Conservation (phyloP, 1,284 basidiomycete genomes). For the Tetrapyrgos nigripes region DNA sequence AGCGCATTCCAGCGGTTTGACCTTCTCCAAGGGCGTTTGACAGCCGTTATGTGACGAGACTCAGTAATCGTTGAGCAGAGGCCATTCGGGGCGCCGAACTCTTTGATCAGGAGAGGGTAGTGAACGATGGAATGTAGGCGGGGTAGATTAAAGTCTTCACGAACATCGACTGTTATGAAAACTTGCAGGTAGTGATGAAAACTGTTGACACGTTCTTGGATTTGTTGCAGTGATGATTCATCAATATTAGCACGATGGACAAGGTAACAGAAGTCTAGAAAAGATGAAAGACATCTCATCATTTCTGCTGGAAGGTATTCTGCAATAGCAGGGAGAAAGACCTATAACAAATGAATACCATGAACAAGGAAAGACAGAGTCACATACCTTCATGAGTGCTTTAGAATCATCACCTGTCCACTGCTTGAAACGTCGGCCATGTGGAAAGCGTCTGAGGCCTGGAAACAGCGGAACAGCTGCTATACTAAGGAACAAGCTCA, state of each 20-base stretch:
- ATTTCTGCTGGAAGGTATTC: conserved; percentile 30
- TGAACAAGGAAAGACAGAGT: background rate
- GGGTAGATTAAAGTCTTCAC: background rate
- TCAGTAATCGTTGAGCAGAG: too few relatives aligned
- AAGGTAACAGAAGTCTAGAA: background rate
- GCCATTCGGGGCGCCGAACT: too few relatives aligned
- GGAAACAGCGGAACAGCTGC: conserved; percentile 23
- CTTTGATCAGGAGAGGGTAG: background rate
- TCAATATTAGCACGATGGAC: background rate
- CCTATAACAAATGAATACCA: conserved; percentile 16
- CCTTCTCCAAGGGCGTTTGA: conserved; percentile 5
- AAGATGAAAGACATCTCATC: conserved; percentile 24
- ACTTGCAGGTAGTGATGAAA: background rate
- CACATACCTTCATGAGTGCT: conserved; percentile 34
- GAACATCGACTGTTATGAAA: background rate
- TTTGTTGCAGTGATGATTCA: background rate
- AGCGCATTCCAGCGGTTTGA: conserved; percentile 9
- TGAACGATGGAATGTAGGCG: background rate
- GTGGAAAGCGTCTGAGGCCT: too few relatives aligned
- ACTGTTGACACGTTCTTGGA: background rate
- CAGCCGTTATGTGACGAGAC: conserved; percentile 11
- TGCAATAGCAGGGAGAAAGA: conserved; percentile 34
- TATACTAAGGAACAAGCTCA: background rate
- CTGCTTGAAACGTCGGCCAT: too few relatives aligned
- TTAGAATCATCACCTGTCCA: conserved; percentile 39